These are phyloP conservation scores for Camellia oleifera DNA, from an alignment of 179 eudicot species.

Conservation along the genomic window DNA sequence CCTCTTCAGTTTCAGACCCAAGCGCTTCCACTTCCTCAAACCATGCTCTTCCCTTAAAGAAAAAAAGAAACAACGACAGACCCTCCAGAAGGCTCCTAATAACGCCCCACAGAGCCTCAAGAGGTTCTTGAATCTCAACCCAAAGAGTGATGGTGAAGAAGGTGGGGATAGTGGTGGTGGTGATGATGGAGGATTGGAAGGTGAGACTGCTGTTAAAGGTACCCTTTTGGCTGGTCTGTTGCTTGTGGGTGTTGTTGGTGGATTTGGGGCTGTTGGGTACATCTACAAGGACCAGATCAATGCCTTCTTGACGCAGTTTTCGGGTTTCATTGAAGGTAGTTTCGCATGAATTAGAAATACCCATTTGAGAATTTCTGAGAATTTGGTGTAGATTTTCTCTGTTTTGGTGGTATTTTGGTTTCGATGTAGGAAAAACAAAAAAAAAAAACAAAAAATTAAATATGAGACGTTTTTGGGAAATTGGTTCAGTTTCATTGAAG, in stretches of 20 bases:
- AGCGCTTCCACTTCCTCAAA: conserved; percentile 48
- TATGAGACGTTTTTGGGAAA: background rate
- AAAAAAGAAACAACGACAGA: conserved; percentile 48
- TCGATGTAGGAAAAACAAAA: background rate
- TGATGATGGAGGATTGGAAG: conserved; percentile 31
- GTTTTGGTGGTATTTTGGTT: background rate
- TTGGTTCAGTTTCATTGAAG: too few species aligned
- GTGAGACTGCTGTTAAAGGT: conserved; percentile 66
- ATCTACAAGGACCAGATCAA: conserved; percentile 81
- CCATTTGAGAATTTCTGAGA: background rate
- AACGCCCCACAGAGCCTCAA: conserved; percentile 44
- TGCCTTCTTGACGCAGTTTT: conserved; percentile 71
- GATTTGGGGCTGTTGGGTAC: conserved; percentile 83
- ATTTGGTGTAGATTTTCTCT: background rate
- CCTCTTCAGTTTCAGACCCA: conserved; percentile 28
- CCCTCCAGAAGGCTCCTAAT: conserved; percentile 42
- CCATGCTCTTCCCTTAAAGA: conserved; percentile 73
- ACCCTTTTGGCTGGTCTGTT: conserved; percentile 80
- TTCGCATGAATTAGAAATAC: background rate
- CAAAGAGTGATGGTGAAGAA: conserved; percentile 33
- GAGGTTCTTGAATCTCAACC: conserved; percentile 46
- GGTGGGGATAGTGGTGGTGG: background rate
- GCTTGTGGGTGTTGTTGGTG: conserved; percentile 87
- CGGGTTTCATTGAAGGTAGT: conserved; percentile 83
- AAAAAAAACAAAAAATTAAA: background rate